Evolutionary conservation across 768 basidiomycete genomes (phyloP), one percentile per base, ranked within the genome.

Genomic region (Panaeolus cyanescens): DNA sequence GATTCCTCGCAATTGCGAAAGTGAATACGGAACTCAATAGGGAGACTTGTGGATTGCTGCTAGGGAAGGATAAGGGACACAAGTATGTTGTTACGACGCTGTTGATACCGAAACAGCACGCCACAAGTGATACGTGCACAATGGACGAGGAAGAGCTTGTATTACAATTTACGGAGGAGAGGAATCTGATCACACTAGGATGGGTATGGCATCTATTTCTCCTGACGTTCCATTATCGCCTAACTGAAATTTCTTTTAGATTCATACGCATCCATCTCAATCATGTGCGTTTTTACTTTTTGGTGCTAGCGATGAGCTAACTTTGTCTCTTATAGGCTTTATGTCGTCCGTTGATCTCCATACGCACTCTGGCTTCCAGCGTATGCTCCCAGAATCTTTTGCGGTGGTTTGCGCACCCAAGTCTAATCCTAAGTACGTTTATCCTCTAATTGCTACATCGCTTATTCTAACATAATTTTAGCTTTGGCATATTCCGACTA

Each of bases 261-360:
- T 96, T 66, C 94, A 95, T 75, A 95, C 93, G 0, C 94, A 96
- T 71, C 94, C 94, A 1, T 90, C 92, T 4, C 94, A 95, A 65
- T 89, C 90, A 58, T 95, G 93, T 88, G 64, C 61, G 86, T 79
- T 7, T 32, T 32, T 20, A 36, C 32, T 30, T 13, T 37, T 28
- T 62, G 34, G 30, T 55, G 3, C 7, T 58, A n/a, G 45, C 4
- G 5, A 13, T 13, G 4, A 20, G 15, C 7, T n/a, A 28, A 28
- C 3, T 13, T 15, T 4, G 6, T 25, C 7, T 28, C 36, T 28
- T 22, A 2, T 60, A 90, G 88, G 88, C 73, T 97, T 97, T 77
- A 94, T 96, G 91, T 95, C 94, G 5, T 96, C 94, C 7, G 89
- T 96, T 17, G 95, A 96, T 72, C 74, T 97, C 20, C 95, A 97